These are phyloP conservation scores for Mycena sp. DNA, from an alignment of 1,284 basidiomycete species.

Conservation along the genomic window DNA sequence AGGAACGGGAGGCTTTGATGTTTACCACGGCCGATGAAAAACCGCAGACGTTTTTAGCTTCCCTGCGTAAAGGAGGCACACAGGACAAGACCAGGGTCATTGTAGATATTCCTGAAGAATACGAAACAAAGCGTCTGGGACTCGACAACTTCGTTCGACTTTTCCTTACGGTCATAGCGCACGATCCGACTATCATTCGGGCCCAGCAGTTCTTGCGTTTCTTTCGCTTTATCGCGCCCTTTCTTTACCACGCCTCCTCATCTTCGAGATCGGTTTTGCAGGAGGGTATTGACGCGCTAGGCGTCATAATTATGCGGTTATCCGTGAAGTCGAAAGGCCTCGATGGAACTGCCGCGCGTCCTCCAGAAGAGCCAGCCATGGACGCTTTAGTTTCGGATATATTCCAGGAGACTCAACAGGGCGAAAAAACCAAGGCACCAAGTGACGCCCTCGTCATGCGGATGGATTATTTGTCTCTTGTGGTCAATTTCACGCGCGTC, in stretches of 20 bases:
- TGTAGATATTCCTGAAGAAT: slow-evolving; percentile 66
- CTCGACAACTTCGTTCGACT: slow-evolving; percentile 78
- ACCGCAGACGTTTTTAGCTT: slow-evolving; percentile 68
- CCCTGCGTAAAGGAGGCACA: slow-evolving; percentile 56
- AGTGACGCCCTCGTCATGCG: slow-evolving; percentile 69
- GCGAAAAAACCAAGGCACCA: slow-evolving; percentile 54
- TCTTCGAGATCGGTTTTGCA: slow-evolving; percentile 63
- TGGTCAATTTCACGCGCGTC: slow-evolving; percentile 61
- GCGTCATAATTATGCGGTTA: slow-evolving; percentile 61
- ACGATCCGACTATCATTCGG: slow-evolving; percentile 72
- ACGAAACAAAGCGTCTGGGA: slow-evolving; percentile 65
- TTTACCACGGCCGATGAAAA: slow-evolving; percentile 74
- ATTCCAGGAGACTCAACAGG: slow-evolving; percentile 46
- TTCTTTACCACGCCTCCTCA: slow-evolving; percentile 63
- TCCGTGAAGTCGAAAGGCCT: slow-evolving; percentile 55
- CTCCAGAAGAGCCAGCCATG: slow-evolving; percentile 35
- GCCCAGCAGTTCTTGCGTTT: slow-evolving; percentile 76
- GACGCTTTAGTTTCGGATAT: slow-evolving; percentile 27
- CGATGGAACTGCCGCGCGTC: slow-evolving; percentile 45
- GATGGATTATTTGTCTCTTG: slow-evolving; percentile 70
- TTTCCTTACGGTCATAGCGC: slow-evolving; percentile 83
- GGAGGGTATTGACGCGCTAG: slow-evolving; percentile 77
- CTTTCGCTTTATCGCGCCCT: slow-evolving; percentile 65
- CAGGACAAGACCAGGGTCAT: slow-evolving; percentile 48
- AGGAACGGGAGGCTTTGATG: slow-evolving; percentile 79